Base-by-base conservation (phyloP, 371 early-diverging fungal species). In the Zancudomyces culisetae region DNA sequence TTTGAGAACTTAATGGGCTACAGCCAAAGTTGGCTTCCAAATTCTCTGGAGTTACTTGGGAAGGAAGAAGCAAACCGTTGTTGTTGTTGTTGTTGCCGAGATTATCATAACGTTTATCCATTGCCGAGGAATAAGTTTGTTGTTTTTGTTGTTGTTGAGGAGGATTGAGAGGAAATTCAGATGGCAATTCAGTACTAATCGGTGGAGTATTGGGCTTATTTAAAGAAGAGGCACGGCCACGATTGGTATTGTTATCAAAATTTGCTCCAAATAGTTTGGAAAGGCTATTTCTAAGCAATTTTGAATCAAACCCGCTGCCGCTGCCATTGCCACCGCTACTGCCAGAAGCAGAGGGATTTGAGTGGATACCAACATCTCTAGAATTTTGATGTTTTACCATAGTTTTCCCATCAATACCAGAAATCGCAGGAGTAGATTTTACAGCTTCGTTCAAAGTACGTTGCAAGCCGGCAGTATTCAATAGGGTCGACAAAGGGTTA, bases 401-500 rank as follows among this genome's bases (percentile, higher is more conserved):
- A n/a, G n/a, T n/a, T n/a, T n/a, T n/a, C 6, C 30, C 50, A 4
- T 24, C 6, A 4, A 30, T 10, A 3, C 50, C 50, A 12, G 50
- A 49, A 22, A 49, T 30, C 20, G 6, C 23, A 13, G 50, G 50
- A 20, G 50, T 49, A 3, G 50, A 49, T 49, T 49, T 49, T 4
- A 49, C 3, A 3, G 50, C 50, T 12, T 2, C 6, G 30, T 49
- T 20, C 20, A 49, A 30, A 8, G 50, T 12, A 12, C 30, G 3
- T 23, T 49, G 26, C 19, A 49, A n/a, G 42, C 19, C 29, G 8
- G 27, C 24, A n/a, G 13, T 19, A 26, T 48, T 29, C n/a, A n/a
- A 18, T 27, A 3, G 3, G 26, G n/a, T n/a, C 8, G 3, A 3
- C n/a, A 2, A 23, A 8, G 48, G 48, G 12, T 20, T 20, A 20